Evolutionary conservation across 2,329 filamentous ascomycete species (phyloP), one percentile per base, ranked within the genome.

Genomic region (Clonostachys chloroleuca): DNA sequence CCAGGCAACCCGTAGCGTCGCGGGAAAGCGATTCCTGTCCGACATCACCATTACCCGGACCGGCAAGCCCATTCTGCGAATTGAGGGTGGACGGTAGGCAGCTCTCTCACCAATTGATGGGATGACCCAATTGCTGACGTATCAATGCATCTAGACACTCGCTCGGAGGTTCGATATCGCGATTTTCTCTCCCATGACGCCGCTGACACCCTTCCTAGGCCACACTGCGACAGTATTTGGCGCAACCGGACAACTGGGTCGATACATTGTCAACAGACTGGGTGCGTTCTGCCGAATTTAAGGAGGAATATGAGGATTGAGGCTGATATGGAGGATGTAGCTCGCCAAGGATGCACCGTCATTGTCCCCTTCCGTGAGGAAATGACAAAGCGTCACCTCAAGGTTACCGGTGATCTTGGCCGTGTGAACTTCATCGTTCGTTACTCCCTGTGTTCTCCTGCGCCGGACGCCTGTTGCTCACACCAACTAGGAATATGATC

Each of bases 191-290:
- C 35, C 42, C 37, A 34, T 46, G 43, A 43, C 49, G 49, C 54
- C 45, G 47, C 60, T 64, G 56, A 66, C 53, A 48, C 49, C 51
- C 50, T 44, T 46, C 50, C 56, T 69, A 90, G 92, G 92, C 56
- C 91, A 97, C 73, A 96, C 92, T 53, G 92, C 89, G 52, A 99
- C 94, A 49, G 92, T 99, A 60, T 99, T 99, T 72, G 94, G 94
- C 71, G 94, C 94, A 62, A 96, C 92, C 52, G 94, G 94, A 54
- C 92, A 95, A 68, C 75, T 99, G 47, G 94, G 94, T 64, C 85
- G 94, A 65, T 99, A 99, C 69, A 95, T 99, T 64, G 94, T 99
- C 64, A 96, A 96, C 74, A 83, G 90, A 67, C 80, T 99, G 64
- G 91, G 91, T 79, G 66, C 54, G 69, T 51, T 20, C 33, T 16